phyloP scores from a whole-genome alignment of 2,329 filamentous ascomycete genomes.

The Dothistroma pini region DNA sequence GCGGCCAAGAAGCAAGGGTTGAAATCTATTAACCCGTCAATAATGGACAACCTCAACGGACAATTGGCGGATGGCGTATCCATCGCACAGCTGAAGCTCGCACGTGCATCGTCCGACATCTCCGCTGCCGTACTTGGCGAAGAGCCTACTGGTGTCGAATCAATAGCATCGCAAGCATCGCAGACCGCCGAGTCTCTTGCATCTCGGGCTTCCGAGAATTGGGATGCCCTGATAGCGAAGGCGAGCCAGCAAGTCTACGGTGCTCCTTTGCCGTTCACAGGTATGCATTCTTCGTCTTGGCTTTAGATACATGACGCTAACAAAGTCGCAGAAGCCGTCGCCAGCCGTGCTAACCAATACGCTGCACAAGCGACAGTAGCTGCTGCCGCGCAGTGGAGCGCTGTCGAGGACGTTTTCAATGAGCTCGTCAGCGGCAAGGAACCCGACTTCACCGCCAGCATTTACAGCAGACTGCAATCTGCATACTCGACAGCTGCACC shows the following conservation, averaged over 20 bases:
- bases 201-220: conserved; percentile 58
- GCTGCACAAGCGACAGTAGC: conserved; percentile 61
- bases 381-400: conserved; percentile 63
- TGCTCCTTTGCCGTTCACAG: conserved; percentile 52
- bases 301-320: not conserved
- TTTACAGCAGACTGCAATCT: conserved; percentile 66
- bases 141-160: conserved; percentile 52
- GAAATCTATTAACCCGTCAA: conserved; percentile 28
- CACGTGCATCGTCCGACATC: conserved; percentile 44
- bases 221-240: conserved; percentile 60
- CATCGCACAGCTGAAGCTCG: conserved; percentile 42
- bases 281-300: not conserved
- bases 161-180: not conserved
- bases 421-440: conserved; percentile 76
- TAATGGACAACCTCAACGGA: conserved; percentile 30
- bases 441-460: conserved; percentile 75
- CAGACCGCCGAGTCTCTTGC: conserved; percentile 39
- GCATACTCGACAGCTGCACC: conserved; percentile 67
- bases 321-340: conserved; percentile 35
- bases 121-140: conserved; percentile 45
- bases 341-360: conserved; percentile 55
- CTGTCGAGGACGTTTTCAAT: conserved; percentile 67
- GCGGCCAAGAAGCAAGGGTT: conserved; percentile 13
- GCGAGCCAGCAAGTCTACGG: conserved; percentile 70
- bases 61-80: conserved; percentile 32